Conservation (phyloP, 2,329 filamentous ascomycete genomes). For the Aspergillus sp. region DNA sequence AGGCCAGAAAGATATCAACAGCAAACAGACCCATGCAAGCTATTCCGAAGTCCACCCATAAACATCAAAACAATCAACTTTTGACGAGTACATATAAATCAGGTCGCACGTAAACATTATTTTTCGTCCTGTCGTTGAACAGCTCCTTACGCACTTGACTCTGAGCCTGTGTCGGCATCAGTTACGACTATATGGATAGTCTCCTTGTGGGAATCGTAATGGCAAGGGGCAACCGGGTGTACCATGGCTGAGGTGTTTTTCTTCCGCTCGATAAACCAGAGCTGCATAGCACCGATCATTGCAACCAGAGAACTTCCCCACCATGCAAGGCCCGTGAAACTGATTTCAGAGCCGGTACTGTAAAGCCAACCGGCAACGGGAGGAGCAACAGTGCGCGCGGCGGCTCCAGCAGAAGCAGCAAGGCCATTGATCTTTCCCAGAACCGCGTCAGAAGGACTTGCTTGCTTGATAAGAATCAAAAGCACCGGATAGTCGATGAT, state of each 20-base stretch:
- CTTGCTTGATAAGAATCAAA: slow-evolving; percentile 66
- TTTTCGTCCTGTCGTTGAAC: background rate
- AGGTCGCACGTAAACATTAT: too few species aligned
- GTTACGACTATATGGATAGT: slow-evolving; percentile 25
- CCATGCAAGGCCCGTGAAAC: slow-evolving; percentile 58
- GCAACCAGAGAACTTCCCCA: slow-evolving; percentile 54
- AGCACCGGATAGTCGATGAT: slow-evolving; percentile 63
- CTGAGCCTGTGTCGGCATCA: slow-evolving; percentile 10
- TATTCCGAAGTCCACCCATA: background rate
- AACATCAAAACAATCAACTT: background rate
- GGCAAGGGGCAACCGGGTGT: slow-evolving; percentile 26
- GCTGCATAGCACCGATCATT: slow-evolving; percentile 49
- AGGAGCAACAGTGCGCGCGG: slow-evolving; percentile 62
- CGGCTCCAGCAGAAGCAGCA: slow-evolving; percentile 64
- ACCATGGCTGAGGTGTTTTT: slow-evolving; percentile 37
- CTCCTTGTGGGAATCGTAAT: slow-evolving; percentile 16
- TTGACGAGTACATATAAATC: too few species aligned
- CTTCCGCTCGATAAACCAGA: slow-evolving; percentile 49
- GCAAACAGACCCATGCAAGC: too few species aligned
- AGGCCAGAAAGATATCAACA: background rate
- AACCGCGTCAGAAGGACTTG: slow-evolving; percentile 55
- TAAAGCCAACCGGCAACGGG: slow-evolving; percentile 64
- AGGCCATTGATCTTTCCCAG: slow-evolving; percentile 67
- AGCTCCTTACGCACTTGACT: background rate
- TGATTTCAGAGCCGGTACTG: slow-evolving; percentile 50